Evolutionary conservation across 805 yeast genomes (phyloP), one percentile per base, ranked within the genome.

Genomic region (Candida montana): DNA sequence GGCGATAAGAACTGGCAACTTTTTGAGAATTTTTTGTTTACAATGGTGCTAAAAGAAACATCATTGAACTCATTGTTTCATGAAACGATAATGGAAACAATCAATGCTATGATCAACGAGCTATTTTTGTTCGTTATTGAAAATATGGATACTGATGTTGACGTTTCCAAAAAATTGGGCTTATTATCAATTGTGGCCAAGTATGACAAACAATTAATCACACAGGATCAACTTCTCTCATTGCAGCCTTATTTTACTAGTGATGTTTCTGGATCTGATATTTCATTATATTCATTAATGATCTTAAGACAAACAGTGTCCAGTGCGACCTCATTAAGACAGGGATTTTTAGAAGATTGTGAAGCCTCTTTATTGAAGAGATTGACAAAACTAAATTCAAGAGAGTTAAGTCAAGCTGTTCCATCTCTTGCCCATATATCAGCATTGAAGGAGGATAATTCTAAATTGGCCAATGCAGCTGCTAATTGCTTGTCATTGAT

Each of bases 341-440:
- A 74, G 0, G 69, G 65, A 3, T 82, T 79, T 51, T 51, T 78
- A 21, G 47, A 58, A 18, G 71, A 68, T 9, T 68, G 80, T 13
- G 81, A 77, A 54, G 52, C 67, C 0, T 67, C 75, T 2, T 51
- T 86, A n/a, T 55, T 84, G 46, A 65, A 65, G 27, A 63, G 75
- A 26, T 58, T 86, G 26, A 80, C 90, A 2, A 81, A 75, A 46
- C 74, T 81, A 61, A 74, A 70, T 39, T 68, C 71, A 0, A 67
- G 58, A 43, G 93, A 85, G 49, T 59, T 86, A 8, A 75, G 75
- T n/a, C 81, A 80, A 53, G 95, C 91, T 0, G 72, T 86, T 58
- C 88, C 89, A 1, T 70, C 86, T 42, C 61, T 77, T 4, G 79
- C 88, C 83, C 59, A 59, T 8, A 62, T 85, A 0, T 70, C 84